Evolutionary conservation across 768 basidiomycete genomes (phyloP).

Genomic region (Lactarius indigo): DNA sequence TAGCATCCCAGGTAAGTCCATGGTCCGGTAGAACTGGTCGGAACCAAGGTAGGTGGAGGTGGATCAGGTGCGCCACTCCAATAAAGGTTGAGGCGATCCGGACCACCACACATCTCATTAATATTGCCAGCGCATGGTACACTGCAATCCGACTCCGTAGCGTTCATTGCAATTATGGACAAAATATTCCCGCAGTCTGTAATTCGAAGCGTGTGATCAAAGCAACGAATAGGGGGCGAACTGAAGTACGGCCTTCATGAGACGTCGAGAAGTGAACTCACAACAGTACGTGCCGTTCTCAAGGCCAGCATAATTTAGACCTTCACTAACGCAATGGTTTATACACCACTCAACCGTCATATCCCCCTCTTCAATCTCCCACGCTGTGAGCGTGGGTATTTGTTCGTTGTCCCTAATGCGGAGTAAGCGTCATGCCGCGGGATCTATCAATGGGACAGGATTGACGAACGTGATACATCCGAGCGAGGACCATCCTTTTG

Average conservation of each 20-base stretch:
- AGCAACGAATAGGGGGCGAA: background rate
- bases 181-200: background rate
- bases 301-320: background rate
- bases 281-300: background rate
- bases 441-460: background rate
- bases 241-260: background rate
- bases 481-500: background rate
- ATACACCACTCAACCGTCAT: background rate
- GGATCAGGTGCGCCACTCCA: background rate
- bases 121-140: background rate
- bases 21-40: background rate
- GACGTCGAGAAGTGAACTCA: background rate
- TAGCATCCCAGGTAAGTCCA: background rate
- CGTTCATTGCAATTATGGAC: background rate
- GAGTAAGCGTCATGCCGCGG: background rate
- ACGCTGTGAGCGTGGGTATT: background rate
- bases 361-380: fast-evolving
- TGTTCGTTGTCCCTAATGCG: background rate
- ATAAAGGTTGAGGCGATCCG: background rate
- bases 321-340: background rate
- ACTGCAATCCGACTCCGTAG: background rate
- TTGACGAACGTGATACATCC: background rate
- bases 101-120: background rate
- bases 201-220: background rate
- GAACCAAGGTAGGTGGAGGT: background rate